Percentiles rank a stretch among this genome's conserved stretches.
Evolutionary conservation across 2,329 filamentous ascomycete species (phyloP).

Genomic region (Talaromyces sp.): DNA sequence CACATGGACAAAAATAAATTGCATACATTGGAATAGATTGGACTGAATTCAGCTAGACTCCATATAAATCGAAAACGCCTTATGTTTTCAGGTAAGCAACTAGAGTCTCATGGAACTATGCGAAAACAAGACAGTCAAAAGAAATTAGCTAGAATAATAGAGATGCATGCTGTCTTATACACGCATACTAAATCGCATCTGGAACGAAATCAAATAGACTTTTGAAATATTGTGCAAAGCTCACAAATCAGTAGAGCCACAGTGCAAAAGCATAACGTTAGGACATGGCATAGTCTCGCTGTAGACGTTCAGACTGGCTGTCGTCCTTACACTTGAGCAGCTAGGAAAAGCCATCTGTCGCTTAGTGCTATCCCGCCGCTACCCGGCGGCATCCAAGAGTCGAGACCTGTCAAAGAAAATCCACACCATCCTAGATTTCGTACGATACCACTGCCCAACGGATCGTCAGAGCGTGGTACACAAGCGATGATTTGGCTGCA

Average conservation of each 20-base stretch:
- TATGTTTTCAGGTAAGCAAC: not conserved
- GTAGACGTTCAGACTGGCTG: not conserved
- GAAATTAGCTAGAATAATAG: not conserved
- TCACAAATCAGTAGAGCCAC: not conserved
- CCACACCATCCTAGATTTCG: slow-evolving; percentile 91
- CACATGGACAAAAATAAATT: not conserved
- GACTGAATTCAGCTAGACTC: not conserved
- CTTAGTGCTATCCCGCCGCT: slow-evolving; percentile 63
- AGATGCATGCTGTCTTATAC: not conserved
- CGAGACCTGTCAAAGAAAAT: slow-evolving; percentile 76
- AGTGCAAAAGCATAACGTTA: not conserved
- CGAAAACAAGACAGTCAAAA: not conserved
- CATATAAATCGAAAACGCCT: not conserved
- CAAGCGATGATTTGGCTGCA: slow-evolving; percentile 77
- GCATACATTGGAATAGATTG: not conserved
- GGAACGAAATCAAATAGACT: not conserved
- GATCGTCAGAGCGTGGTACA: slow-evolving; percentile 66
- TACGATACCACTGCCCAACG: slow-evolving; percentile 60
- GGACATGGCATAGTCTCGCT: not conserved
- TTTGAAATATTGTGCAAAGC: not conserved
- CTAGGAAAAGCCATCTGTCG: slow-evolving; percentile 77
- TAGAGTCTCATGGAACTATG: not conserved
- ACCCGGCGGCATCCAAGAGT: slow-evolving; percentile 61
- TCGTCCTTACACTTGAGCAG: slow-evolving; percentile 71
- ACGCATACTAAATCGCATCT: not conserved